Evolutionary conservation across 2,329 filamentous ascomycete species (phyloP).

Genomic region (Alternaria arbusti): DNA sequence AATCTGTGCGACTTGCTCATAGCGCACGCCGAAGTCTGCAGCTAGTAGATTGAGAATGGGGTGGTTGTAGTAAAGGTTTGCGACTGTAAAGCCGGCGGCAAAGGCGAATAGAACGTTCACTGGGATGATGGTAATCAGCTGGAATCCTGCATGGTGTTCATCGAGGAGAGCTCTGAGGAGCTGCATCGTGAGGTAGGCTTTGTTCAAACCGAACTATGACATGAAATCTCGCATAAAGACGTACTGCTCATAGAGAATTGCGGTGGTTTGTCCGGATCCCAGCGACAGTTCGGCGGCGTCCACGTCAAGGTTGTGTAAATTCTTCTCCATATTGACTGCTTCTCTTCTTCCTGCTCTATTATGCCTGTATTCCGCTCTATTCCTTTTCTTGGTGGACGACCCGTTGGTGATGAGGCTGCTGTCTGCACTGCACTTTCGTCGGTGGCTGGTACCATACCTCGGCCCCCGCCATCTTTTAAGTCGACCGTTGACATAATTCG

Average conservation of each 20-base stretch:
- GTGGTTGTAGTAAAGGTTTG: conserved; percentile 82
- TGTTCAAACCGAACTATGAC: not conserved
- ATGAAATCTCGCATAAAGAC: not conserved
- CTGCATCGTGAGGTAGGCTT: not conserved
- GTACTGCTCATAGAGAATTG: conserved; percentile 65
- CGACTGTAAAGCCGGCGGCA: conserved; percentile 75
- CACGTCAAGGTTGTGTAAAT: conserved; percentile 55
- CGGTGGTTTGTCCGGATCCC: conserved; percentile 69
- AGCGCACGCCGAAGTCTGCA: conserved; percentile 70
- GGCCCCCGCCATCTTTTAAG: not conserved
- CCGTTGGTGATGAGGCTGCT: not conserved
- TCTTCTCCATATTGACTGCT: conserved; percentile 25
- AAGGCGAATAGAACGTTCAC: conserved; percentile 75
- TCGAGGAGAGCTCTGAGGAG: not conserved
- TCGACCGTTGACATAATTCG: not conserved
- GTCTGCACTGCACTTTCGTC: not conserved
- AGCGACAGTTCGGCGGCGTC: conserved; percentile 72
- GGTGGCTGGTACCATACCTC: not conserved
- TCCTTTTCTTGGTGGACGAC: not conserved
- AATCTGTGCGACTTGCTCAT: conserved; percentile 70
- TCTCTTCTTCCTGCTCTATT: not conserved
- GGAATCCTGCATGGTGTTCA: not conserved
- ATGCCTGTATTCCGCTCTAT: not conserved
- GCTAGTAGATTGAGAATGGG: conserved; percentile 80
- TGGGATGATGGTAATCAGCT: not conserved